A percentile compares a stretch with the other conserved stretches of the same genome.
Evolutionary conservation across 2,329 filamentous ascomycete species (phyloP).

Genomic region (Exophiala spinifera): DNA sequence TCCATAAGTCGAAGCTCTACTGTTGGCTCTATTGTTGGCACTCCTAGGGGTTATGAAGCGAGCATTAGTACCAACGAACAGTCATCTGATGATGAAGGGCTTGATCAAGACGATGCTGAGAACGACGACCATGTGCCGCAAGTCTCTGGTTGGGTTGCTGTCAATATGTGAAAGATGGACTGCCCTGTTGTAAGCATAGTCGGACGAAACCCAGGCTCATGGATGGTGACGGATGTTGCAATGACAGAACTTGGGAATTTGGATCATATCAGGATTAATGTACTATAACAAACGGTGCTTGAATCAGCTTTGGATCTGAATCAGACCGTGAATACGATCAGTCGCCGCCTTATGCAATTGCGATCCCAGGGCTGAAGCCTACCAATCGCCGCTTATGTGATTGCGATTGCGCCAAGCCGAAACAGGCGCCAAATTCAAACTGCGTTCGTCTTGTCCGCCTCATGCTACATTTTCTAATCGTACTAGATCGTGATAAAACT

Average conservation of each 20-base stretch:
- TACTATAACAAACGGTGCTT: too few species aligned
- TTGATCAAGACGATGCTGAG: not conserved
- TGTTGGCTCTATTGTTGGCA: not conserved
- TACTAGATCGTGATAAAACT: not conserved
- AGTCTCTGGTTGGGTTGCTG: slow-evolving; percentile 4
- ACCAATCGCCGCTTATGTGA: too few species aligned
- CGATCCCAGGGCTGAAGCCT: too few species aligned
- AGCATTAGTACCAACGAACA: not conserved
- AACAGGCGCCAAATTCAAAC: not conserved
- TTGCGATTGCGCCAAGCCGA: not conserved
- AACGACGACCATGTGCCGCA: not conserved
- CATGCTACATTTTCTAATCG: too few species aligned
- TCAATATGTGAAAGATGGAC: not conserved
- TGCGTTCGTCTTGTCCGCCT: not conserved
- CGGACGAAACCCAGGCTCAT: not conserved
- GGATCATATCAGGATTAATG: too few species aligned
- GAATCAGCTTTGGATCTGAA: too few species aligned
- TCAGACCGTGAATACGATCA: too few species aligned
- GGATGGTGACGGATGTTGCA: too few species aligned
- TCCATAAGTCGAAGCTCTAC: not conserved
- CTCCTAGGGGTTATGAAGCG: not conserved
- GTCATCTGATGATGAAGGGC: not conserved
- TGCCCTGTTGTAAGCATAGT: not conserved
- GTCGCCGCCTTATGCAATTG: too few species aligned
- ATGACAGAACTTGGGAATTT: too few species aligned